Evolutionary conservation across 345 rosid genomes (phyloP).

Genomic region (Rubroshorea leprosula): DNA sequence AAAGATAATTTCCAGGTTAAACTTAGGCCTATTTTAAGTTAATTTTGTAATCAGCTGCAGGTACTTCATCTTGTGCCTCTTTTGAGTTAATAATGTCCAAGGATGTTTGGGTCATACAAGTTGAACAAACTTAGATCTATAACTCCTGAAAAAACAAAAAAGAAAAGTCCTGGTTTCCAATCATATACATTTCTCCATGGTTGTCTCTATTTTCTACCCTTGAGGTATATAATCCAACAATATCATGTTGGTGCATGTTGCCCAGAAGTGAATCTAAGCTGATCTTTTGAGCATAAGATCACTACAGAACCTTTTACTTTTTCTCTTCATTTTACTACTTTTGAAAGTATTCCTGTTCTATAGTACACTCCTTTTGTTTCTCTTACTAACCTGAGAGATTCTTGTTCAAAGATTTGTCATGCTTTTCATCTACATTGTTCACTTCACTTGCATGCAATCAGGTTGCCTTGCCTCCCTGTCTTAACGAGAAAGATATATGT

Average conservation of each 20-base stretch:
- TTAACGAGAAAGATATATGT: not conserved
- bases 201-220: not conserved
- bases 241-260: not conserved
- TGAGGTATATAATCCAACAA: not conserved
- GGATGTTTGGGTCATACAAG: too few relatives aligned
- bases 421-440: not conserved
- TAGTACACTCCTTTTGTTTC: not conserved
- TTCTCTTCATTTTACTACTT: not conserved
- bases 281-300: not conserved
- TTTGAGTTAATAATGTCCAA: too few relatives aligned
- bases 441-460: not conserved
- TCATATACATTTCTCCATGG: too few relatives aligned
- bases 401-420: slow-evolving; percentile 1
- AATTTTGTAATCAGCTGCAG: too few relatives aligned
- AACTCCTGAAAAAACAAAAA: too few relatives aligned
- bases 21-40: too few relatives aligned
- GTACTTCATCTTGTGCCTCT: too few relatives aligned
- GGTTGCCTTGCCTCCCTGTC: not conserved
- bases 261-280: not conserved
- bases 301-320: not conserved
- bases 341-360: not conserved
- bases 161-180: too few relatives aligned
- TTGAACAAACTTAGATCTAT: too few relatives aligned
- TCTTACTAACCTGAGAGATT: not conserved
- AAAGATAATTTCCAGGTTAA: too few relatives aligned